These are phyloP conservation scores for Gossypium rotundifolium DNA, from an alignment of 345 rosid species.

Conservation along the genomic window DNA sequence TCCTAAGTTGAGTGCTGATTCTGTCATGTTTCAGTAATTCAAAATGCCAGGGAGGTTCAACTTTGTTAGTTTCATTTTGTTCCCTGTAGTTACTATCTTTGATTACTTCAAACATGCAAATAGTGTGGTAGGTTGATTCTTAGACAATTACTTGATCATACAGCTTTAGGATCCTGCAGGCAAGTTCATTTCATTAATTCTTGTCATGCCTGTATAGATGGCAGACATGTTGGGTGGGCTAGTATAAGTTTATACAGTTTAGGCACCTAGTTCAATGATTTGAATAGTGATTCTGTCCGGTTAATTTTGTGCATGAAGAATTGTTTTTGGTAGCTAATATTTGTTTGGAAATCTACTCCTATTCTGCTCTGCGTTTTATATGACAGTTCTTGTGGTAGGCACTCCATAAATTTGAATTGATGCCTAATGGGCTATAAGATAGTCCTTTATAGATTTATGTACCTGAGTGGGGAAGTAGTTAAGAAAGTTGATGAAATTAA, in stretches of 20 bases:
- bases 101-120: neutral
- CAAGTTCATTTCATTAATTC: neutral
- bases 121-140: neutral
- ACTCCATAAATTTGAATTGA: neutral
- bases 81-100: neutral
- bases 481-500: neutral
- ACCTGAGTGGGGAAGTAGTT: neutral
- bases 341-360: neutral
- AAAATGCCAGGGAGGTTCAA: neutral
- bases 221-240: neutral
- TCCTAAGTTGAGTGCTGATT: neutral
- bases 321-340: neutral
- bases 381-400: neutral
- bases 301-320: neutral
- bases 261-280: neutral
- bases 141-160: neutral
- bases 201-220: neutral
- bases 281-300: neutral
- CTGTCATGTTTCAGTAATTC: neutral
- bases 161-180: neutral
- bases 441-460: neutral
- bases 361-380: neutral
- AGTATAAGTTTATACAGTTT: neutral
- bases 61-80: neutral
- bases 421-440: neutral